Evolutionary conservation across 305 asterid species (phyloP), one percentile per base, ranked within the genome.

Genomic region (Ajuga reptans): DNA sequence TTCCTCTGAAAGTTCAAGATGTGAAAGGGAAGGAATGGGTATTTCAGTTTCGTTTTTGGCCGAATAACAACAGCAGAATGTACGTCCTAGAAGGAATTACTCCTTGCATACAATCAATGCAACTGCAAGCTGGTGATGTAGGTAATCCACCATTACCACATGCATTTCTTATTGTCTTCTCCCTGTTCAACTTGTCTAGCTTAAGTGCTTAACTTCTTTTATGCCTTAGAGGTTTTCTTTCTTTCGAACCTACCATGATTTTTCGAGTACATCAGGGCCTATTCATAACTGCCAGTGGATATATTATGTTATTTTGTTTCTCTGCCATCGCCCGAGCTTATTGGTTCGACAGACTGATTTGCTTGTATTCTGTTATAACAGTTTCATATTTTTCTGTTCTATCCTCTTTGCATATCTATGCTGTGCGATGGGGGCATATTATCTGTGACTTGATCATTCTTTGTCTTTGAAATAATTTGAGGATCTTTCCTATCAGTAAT

Each of bases 51-150:
- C 94, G 99, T 42, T 94, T 89, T 84, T 94, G 99, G 99, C 95
- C 98, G 8, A 94, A 94, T 72, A 94, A 94, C 75, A 87, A 89
- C 77, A 94, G 99, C 89, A 85, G 99, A 84, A 91, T 94, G 99
- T 94, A 94, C 75, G 98, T 94, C 64, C 82, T 94, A 62, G 99
- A 94, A 88, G 99, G 99, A 75, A 85, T 94, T 76, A 91, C 96
- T 78, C 96, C 99, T 71, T 94, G 99, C 72, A 89, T 94, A 77
- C 98, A 89, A 65, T 82, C 95, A 21, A 84, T 94, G 98, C 89
- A 85, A 79, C 82, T 94, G 81, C 98, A 84, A 81, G 99, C 99
- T 71, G 98, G 99, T 75, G 99, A 94, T 81, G 84, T 85, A 80
- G 99, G 99, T 94, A 86, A 87, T 78, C 55, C 39, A 58, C 79